phyloP scores from a whole-genome alignment of 768 basidiomycete species.

The Pleurotus giganteus region DNA sequence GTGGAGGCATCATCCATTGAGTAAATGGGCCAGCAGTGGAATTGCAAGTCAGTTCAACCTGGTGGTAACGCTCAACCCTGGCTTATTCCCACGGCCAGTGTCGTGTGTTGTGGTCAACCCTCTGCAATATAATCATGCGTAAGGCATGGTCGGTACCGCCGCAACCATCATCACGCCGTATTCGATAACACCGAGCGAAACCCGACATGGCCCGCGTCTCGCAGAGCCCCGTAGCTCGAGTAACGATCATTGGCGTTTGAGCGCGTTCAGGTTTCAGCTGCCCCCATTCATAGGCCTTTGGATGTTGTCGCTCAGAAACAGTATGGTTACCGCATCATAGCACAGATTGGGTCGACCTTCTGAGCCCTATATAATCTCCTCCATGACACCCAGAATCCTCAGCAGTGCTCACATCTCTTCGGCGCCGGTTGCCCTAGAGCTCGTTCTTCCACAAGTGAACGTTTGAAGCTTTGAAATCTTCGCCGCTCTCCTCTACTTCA shows the following conservation, averaged over 20 bases:
- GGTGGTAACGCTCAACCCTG: no score
- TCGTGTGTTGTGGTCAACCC: no score
- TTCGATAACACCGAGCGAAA: background rate
- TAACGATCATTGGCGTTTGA: background rate
- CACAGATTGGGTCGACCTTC: background rate
- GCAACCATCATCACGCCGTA: no score
- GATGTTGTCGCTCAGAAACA: background rate
- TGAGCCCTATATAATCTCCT: conserved; percentile 3
- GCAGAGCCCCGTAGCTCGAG: background rate
- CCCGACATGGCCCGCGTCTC: background rate
- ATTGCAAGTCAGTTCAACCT: no score
- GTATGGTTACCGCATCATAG: conserved; percentile 1
- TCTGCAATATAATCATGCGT: no score
- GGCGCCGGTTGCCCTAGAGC: conserved; percentile 10
- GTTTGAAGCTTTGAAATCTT: conserved; percentile 7
- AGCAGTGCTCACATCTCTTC: conserved; percentile 10
- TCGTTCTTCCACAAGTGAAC: conserved; percentile 8
- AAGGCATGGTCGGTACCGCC: no score
- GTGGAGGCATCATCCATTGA: no score
- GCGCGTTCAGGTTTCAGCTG: background rate
- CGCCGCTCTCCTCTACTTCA: background rate
- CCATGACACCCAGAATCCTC: background rate
- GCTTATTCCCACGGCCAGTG: no score
- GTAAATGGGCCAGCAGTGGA: no score
- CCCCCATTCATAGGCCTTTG: background rate